Conservation (phyloP, 2,329 filamentous ascomycete genomes). For the Aspergillus sp. region DNA sequence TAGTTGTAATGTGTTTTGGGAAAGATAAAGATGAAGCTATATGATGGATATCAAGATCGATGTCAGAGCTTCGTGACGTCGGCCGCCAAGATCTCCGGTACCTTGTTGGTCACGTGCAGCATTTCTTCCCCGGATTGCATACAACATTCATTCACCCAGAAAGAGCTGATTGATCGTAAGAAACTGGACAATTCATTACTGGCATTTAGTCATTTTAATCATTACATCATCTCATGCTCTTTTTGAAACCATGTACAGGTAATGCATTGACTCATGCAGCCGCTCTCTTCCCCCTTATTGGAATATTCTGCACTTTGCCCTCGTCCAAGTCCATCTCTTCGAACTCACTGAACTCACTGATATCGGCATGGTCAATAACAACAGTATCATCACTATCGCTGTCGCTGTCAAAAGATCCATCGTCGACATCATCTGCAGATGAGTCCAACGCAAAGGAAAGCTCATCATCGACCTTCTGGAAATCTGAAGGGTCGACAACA, state of each 20-base stretch:
- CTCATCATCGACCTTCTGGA: neutral
- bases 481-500: neutral
- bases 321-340: conserved; percentile 17
- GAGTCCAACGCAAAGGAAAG: conserved; percentile 1
- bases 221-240: neutral
- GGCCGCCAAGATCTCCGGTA: conserved; percentile 19
- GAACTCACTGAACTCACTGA: neutral
- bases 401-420: conserved; percentile 14
- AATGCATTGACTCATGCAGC: neutral
- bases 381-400: conserved; percentile 25
- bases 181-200: neutral
- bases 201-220: neutral
- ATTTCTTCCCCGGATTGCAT: neutral
- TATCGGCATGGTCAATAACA: conserved; percentile 11
- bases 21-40: neutral
- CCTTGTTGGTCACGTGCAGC: conserved; percentile 10
- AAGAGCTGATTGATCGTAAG: neutral
- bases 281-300: neutral
- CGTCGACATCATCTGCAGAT: conserved; percentile 14
- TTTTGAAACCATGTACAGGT: neutral
- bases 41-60: neutral
- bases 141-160: neutral
- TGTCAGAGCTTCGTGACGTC: conserved; percentile 23
- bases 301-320: neutral
- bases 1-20: neutral